A percentile compares a stretch with the other conserved stretches of the same genome.
Conservation (phyloP, 129 eudicot genomes). For the Flaveria ramosissima region DNA sequence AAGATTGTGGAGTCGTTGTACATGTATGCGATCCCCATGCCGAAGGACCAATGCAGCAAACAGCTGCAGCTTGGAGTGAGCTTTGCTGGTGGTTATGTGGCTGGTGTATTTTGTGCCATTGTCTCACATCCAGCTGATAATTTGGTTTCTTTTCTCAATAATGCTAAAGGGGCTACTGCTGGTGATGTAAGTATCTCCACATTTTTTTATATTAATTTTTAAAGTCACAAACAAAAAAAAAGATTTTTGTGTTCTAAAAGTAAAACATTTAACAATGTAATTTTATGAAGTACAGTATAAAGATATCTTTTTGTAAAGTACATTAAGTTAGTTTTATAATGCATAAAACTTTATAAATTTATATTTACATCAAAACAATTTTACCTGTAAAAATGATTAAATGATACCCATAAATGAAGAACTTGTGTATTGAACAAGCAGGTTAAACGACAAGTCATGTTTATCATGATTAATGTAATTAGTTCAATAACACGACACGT, state of each 20-base stretch:
- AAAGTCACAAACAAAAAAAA: too few relatives aligned
- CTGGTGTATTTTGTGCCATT: constrained; percentile 88
- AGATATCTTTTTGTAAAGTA: too few relatives aligned
- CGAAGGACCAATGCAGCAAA: constrained; percentile 84
- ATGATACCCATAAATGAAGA: not conserved
- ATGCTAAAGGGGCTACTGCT: constrained; percentile 85
- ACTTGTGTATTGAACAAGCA: not conserved
- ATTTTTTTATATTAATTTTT: not conserved
- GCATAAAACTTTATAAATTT: not conserved
- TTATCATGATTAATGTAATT: too few relatives aligned
- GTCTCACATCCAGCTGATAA: constrained; percentile 96
- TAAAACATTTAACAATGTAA: not conserved
- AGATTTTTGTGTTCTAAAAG: too few relatives aligned
- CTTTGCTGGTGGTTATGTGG: constrained; percentile 90
- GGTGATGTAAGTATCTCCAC: constrained; percentile 67
- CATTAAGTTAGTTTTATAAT: not conserved
- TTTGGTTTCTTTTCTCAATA: constrained; percentile 91
- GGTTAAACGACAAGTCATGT: too few relatives aligned
- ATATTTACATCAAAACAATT: too few relatives aligned
- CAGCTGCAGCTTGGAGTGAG: constrained; percentile 82
- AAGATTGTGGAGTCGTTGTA: constrained; percentile 76
- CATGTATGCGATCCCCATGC: constrained; percentile 75
- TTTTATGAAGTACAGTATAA: not conserved
- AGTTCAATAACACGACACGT: too few relatives aligned
- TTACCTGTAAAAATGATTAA: not conserved